Base-by-base conservation (phyloP, 2,329 filamentous ascomycete species). In the Colletotrichum navitas region DNA sequence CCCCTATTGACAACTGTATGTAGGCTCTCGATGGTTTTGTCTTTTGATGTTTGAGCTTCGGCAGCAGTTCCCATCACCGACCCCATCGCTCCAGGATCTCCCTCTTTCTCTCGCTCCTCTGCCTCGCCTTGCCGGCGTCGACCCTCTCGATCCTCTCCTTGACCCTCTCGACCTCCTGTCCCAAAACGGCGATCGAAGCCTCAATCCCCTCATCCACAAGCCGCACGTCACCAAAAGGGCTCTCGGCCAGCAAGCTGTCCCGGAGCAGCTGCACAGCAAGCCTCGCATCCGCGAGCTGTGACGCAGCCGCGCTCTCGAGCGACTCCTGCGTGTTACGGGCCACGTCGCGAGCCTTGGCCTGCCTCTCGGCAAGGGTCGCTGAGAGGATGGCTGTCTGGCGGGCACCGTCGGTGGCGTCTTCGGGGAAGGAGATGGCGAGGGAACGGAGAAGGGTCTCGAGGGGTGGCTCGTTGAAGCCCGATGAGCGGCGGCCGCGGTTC, bases 201-300 rank as follows among this genome's bases (percentile, higher is more conserved):
- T 88, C 85, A 47, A 89, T 84, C 36, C 88, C 86, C 0, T 85
- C 82, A 74, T 90, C 88, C 7, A 85, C 79, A 7, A 90, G 81
- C 52, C 80, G 81, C 5, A 88, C 82, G 29, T 73, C 68, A 0
- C 81, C 81, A 75, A 83, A 88, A 5, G 83, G 79, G 39, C 83
- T 88, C 74, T 90, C 88, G 0, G 86, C 85, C 1, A 89, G 78
- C 0, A 90, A 78, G 51, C 84, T 87, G 69, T 88, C 87, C 6
- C 83, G 79, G 21, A 89, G 77, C 11, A 87, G 75, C 73, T 86
- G 84, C 1, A 89, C 75, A 0, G 87, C 87, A 3, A 81, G 77
- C 24, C 82, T 81, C 0, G 83, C 82, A 70, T 90, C 88, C 0
- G 82, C 78, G 0, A 90, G 75, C 12, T 86, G 82, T 0, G 80